phyloP scores from a whole-genome alignment of 2,329 filamentous ascomycete genomes.

The Epichloe uncinata region DNA sequence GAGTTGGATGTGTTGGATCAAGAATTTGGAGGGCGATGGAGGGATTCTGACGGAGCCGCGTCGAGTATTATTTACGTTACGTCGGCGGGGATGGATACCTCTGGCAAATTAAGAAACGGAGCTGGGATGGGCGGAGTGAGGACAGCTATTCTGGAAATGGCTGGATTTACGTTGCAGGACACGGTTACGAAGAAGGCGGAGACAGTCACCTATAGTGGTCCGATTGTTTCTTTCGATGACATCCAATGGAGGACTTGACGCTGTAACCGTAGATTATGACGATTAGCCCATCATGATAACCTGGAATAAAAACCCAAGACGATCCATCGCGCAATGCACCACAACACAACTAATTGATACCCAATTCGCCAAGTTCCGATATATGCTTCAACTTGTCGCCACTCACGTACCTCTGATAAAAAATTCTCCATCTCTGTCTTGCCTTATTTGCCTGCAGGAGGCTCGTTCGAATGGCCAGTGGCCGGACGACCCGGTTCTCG shows the following conservation, averaged over 20 bases:
- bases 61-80: conserved; percentile 20
- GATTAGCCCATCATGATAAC: too few species aligned
- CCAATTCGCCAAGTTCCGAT: neutral
- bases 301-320: too few species aligned
- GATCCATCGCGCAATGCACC: neutral
- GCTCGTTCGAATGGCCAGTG: conserved; percentile 19
- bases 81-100: conserved; percentile 23
- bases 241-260: conserved; percentile 21
- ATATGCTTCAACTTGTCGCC: neutral
- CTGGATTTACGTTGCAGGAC: conserved; percentile 20
- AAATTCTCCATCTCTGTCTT: neutral
- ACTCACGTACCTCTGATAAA: neutral
- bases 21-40: conserved; percentile 15
- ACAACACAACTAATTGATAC: neutral
- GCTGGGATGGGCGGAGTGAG: conserved; percentile 28
- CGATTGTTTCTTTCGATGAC: conserved; percentile 26
- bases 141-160: conserved; percentile 27
- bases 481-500: conserved; percentile 29
- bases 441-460: conserved; percentile 5
- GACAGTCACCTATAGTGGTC: conserved; percentile 21
- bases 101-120: conserved; percentile 18
- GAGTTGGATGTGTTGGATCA: conserved; percentile 14
- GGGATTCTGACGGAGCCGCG: conserved; percentile 15
- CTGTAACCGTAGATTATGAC: too few species aligned
- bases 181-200: conserved; percentile 23